Evolutionary conservation across 495 filamentous ascomycete species (phyloP).

Genomic region (Tuber brumale): DNA sequence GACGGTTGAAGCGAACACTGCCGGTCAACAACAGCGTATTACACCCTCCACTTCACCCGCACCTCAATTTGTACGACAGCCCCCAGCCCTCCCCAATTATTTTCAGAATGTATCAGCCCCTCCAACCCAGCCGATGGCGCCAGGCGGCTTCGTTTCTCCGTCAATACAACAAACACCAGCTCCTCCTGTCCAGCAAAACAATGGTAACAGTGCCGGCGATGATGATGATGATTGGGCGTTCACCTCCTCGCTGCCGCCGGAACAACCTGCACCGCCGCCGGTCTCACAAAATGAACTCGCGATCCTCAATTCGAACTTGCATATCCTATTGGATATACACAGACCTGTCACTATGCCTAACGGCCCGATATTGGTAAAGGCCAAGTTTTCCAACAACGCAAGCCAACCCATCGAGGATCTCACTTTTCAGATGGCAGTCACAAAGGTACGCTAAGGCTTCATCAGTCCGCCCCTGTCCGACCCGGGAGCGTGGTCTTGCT

Average conservation of each 20-base stretch:
- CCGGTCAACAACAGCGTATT: conserved; percentile 45
- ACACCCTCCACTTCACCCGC: conserved; percentile 50
- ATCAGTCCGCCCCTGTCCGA: not conserved
- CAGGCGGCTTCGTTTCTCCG: conserved; percentile 33
- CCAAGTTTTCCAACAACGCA: conserved; percentile 71
- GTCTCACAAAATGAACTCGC: conserved; percentile 47
- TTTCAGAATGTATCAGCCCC: conserved; percentile 37
- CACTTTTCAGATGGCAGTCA: conserved; percentile 86
- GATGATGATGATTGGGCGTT: conserved; percentile 93
- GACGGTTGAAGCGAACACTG: conserved; percentile 53
- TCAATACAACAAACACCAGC: conserved; percentile 39
- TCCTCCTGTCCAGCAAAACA: conserved; percentile 38
- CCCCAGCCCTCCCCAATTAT: conserved; percentile 21
- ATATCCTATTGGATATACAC: conserved; percentile 52
- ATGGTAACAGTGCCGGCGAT: conserved; percentile 44
- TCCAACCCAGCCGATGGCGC: conserved; percentile 44
- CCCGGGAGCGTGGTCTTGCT: not conserved
- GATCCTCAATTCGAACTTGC: conserved; percentile 50
- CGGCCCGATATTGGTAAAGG: conserved; percentile 54
- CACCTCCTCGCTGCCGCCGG: conserved; percentile 71
- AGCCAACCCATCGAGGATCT: conserved; percentile 65
- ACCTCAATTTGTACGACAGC: conserved; percentile 42
- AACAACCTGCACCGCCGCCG: conserved; percentile 33
- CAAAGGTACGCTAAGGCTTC: conserved; percentile 58
- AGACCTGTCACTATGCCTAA: conserved; percentile 47